Conservation (phyloP, 225 moss, liverwort and hornwort genomes). For the Climacium dendroides region DNA sequence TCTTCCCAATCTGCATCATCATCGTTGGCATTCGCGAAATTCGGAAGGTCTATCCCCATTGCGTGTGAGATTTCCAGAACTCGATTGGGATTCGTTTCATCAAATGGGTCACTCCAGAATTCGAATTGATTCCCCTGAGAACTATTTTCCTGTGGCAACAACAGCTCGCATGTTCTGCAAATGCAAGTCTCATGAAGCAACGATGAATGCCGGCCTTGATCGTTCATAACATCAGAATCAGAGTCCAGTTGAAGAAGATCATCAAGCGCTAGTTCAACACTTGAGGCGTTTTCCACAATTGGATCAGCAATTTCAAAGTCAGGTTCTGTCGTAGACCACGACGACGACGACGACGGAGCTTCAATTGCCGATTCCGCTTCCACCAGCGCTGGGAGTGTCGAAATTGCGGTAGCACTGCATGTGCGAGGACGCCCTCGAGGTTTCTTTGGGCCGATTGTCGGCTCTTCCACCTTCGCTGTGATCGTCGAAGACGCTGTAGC, state of each 20-base stretch:
- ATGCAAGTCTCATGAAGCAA: not conserved
- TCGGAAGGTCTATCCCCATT: not conserved
- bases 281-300: not conserved
- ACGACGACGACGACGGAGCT: not conserved
- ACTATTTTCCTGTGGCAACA: not conserved
- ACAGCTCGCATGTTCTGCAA: not conserved
- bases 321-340: not conserved
- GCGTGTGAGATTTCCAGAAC: not conserved
- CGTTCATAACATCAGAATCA: not conserved
- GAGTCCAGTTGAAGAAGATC: not conserved
- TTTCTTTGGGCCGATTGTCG: not conserved
- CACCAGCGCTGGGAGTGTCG: not conserved
- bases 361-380: not conserved
- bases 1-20: not conserved
- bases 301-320: not conserved
- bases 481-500: not conserved
- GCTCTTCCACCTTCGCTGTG: not conserved
- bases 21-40: not conserved
- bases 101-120: not conserved
- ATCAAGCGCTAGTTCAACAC: not conserved
- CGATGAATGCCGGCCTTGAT: not conserved
- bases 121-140: not conserved
- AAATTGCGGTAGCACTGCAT: fast-evolving
- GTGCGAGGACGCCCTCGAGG: too few relatives aligned
- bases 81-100: not conserved